These are phyloP conservation scores for Colletotrichum tofieldiae DNA, from an alignment of 2,329 filamentous ascomycete genomes.

Conservation along the genomic window DNA sequence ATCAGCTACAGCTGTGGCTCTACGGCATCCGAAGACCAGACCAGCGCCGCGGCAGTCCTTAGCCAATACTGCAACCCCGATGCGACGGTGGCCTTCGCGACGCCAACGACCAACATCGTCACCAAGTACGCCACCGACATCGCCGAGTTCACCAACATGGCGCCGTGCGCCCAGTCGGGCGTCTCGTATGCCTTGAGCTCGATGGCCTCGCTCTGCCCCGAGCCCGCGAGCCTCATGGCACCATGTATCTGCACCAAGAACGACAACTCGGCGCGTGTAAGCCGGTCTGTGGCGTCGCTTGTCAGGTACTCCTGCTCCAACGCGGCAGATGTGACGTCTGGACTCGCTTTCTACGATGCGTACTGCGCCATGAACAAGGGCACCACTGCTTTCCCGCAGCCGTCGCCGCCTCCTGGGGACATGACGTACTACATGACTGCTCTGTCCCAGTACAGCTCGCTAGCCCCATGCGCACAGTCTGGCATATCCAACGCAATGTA, in stretches of 20 bases:
- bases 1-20: conserved; percentile 61
- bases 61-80: conserved; percentile 66
- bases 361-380: conserved; percentile 68
- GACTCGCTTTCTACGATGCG: conserved; percentile 65
- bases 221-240: conserved; percentile 59
- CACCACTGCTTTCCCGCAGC: conserved; percentile 64
- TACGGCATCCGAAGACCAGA: conserved; percentile 63
- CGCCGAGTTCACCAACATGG: conserved; percentile 58
- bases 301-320: conserved; percentile 63
- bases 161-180: conserved; percentile 59
- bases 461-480: conserved; percentile 62
- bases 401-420: conserved; percentile 65
- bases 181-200: conserved; percentile 58
- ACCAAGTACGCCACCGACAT: conserved; percentile 67
- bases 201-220: conserved; percentile 55
- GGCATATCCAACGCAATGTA: conserved; percentile 61
- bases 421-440: conserved; percentile 72
- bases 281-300: conserved; percentile 58
- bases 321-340: conserved; percentile 63
- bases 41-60: conserved; percentile 63
- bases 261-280: conserved; percentile 62
- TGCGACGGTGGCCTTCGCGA: conserved; percentile 56
- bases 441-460: conserved; percentile 61
- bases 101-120: conserved; percentile 59
- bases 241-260: conserved; percentile 69